Evolutionary conservation across 176 grass and related monocot genomes (phyloP).

Genomic region (Elymus sibiricus): DNA sequence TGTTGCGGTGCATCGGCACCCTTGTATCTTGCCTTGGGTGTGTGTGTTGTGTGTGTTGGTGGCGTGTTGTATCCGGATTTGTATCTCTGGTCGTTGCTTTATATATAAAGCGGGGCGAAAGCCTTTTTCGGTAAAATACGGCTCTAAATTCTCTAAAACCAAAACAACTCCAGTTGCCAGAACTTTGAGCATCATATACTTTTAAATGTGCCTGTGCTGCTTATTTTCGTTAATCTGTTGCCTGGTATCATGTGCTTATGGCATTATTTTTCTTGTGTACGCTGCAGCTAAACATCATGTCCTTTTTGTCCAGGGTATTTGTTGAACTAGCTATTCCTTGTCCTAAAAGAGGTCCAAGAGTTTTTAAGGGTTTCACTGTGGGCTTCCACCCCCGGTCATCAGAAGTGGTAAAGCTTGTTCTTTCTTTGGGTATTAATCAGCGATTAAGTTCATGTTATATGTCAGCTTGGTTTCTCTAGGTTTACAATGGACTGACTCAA

Average conservation of each 20-base stretch:
- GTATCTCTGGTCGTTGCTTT: no score
- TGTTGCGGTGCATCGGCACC: no score
- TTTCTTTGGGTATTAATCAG: conserved; percentile 4
- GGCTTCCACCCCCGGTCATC: conserved; percentile 85
- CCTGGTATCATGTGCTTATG: background rate
- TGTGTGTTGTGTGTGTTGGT: no score
- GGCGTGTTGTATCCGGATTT: no score
- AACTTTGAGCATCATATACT: background rate
- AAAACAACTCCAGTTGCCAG: background rate
- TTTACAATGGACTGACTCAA: conserved; percentile 90
- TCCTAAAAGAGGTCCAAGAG: conserved; percentile 59
- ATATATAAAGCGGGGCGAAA: no score
- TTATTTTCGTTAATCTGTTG: background rate
- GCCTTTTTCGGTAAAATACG: no score
- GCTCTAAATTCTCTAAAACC: background rate
- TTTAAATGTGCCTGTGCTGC: background rate
- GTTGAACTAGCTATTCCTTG: conserved; percentile 83
- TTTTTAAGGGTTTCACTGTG: conserved; percentile 86
- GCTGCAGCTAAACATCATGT: background rate
- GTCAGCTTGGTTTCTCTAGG: conserved; percentile 42
- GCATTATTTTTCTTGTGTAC: background rate
- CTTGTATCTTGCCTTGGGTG: no score
- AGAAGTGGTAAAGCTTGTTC: conserved; percentile 66
- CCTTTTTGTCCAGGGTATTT: conserved; percentile 53
- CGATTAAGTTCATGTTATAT: conserved; percentile 17